Evolutionary conservation across 2,329 filamentous ascomycete genomes (phyloP).

Genomic region (Albophoma yamanashiensis): DNA sequence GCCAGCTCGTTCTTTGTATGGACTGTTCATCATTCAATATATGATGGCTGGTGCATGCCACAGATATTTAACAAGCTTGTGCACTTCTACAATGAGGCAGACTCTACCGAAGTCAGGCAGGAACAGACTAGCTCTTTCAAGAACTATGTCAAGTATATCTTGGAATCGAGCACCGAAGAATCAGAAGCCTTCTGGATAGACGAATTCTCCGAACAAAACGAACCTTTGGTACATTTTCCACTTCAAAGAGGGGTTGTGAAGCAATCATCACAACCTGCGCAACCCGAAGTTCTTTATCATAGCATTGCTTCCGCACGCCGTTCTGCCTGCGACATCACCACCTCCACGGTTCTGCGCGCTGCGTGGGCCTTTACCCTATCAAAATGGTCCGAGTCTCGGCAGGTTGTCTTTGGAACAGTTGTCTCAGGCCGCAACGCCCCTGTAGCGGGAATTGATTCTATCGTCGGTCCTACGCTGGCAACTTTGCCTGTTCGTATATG

Average conservation of each 20-base stretch:
- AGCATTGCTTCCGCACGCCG: background rate
- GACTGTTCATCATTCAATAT: background rate
- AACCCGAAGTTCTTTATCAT: background rate
- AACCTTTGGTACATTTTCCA: background rate
- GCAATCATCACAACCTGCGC: background rate
- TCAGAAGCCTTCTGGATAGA: background rate
- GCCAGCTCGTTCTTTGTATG: background rate
- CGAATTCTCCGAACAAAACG: background rate
- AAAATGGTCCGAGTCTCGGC: background rate
- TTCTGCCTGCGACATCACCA: background rate
- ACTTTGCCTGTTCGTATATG: slow-evolving; percentile 1
- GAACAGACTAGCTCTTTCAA: background rate
- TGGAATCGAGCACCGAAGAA: background rate
- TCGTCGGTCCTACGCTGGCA: slow-evolving; percentile 3
- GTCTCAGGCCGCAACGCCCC: background rate
- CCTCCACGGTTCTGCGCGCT: background rate
- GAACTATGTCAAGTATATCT: background rate
- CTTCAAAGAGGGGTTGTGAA: background rate
- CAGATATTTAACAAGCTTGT: background rate
- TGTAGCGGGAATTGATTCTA: background rate
- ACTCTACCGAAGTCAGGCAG: too few species aligned
- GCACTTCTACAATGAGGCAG: background rate
- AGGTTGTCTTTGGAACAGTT: background rate
- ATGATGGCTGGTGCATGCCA: slow-evolving; percentile 1
- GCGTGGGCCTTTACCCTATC: background rate